Percentiles rank a stretch among this genome's conserved stretches.
phyloP scores from a whole-genome alignment of 2,329 filamentous ascomycete genomes.

The Exophiala mesophila region DNA sequence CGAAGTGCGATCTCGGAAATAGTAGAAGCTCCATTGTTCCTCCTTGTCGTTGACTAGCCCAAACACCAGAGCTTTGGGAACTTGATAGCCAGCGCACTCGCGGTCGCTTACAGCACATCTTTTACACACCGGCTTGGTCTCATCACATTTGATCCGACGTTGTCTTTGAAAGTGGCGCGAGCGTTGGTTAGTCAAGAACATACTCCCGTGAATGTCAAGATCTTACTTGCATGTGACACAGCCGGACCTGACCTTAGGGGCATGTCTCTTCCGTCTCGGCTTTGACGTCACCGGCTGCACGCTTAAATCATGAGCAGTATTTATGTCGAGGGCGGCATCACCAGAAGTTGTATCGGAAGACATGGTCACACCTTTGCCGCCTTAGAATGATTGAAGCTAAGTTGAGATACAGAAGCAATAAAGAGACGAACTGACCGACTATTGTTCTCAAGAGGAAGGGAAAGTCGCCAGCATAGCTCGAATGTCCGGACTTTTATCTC shows the following conservation, averaged over 20 bases:
- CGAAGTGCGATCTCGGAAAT: constrained; percentile 4
- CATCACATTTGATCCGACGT: constrained; percentile 10
- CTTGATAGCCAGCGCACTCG: constrained; percentile 6
- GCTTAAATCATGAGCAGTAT: no score
- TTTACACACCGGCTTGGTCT: constrained; percentile 8
- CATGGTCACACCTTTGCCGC: no score
- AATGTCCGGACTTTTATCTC: no score
- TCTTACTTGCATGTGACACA: constrained; percentile 10
- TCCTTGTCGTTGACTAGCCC: constrained; percentile 6
- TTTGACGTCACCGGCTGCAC: no score
- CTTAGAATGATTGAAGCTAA: no score
- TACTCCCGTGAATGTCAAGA: background rate
- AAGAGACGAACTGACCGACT: no score
- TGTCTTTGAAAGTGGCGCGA: background rate
- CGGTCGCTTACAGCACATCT: constrained; percentile 10
- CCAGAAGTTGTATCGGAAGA: no score
- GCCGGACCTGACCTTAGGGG: constrained; percentile 10
- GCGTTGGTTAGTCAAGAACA: background rate
- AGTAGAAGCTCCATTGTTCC: constrained; percentile 7
- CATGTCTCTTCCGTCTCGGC: constrained; percentile 1
- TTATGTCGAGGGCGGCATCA: no score
- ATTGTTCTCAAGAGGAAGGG: no score
- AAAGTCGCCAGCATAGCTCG: no score
- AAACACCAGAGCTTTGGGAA: constrained; percentile 4
- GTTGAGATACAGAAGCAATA: no score